Evolutionary conservation across 768 basidiomycete genomes (phyloP).

Genomic region (Mycena venus): DNA sequence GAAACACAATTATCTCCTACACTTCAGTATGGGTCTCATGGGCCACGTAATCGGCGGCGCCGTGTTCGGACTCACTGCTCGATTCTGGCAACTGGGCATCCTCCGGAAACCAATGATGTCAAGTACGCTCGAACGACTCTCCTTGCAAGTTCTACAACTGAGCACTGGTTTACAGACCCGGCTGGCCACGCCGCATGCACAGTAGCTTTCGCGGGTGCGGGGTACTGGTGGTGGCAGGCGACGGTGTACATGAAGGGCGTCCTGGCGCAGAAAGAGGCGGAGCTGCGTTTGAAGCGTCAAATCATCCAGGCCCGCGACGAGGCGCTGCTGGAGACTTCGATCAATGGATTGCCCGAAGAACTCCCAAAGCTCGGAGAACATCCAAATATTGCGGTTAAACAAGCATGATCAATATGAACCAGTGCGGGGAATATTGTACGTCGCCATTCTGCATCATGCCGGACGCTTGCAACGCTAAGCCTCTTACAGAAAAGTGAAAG

Average conservation of each 20-base stretch:
- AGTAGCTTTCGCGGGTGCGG: slow-evolving; percentile 76
- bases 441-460: neutral
- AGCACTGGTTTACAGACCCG: slow-evolving; percentile 63
- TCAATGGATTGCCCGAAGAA: neutral
- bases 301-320: slow-evolving; percentile 46
- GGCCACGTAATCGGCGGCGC: slow-evolving; percentile 84
- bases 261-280: slow-evolving; percentile 71
- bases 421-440: slow-evolving; percentile 29
- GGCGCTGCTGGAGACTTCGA: slow-evolving; percentile 45
- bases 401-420: slow-evolving; percentile 9
- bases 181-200: slow-evolving; percentile 79
- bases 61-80: slow-evolving; percentile 83
- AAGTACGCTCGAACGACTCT: slow-evolving; percentile 65
- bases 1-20: neutral
- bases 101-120: slow-evolving; percentile 83
- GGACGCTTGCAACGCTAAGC: neutral
- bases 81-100: slow-evolving; percentile 90
- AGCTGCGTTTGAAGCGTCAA: slow-evolving; percentile 65
- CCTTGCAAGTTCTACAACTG: slow-evolving; percentile 6
- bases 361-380: neutral
- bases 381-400: too few relatives aligned
- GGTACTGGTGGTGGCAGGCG: slow-evolving; percentile 64
- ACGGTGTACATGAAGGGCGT: slow-evolving; percentile 46
- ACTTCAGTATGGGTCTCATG: slow-evolving; percentile 53
- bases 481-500: slow-evolving; percentile 1